A percentile compares a stretch with the other conserved stretches of the same genome.
phyloP scores from a whole-genome alignment of 257 asterid species.

The Solanum medicagineum region DNA sequence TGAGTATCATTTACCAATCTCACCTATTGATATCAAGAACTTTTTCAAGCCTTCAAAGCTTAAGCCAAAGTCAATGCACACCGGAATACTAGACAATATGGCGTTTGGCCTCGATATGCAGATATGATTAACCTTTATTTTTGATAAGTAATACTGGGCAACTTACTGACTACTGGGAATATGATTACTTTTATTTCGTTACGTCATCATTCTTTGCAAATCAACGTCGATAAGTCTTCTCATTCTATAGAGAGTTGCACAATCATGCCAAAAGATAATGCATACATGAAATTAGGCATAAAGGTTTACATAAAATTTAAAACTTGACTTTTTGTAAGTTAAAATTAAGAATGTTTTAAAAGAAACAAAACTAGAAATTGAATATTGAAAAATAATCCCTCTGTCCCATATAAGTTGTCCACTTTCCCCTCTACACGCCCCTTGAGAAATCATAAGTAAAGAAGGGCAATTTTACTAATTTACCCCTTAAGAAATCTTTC shows the following conservation, averaged over 20 bases:
- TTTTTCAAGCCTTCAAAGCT: background rate
- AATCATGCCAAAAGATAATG: background rate
- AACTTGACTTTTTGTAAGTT: background rate
- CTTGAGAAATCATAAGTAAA: background rate
- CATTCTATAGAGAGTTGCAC: background rate
- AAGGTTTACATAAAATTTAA: background rate
- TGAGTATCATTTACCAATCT: background rate
- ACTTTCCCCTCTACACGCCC: background rate
- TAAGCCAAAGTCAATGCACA: background rate
- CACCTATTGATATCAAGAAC: background rate
- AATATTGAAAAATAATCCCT: background rate
- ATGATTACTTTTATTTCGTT: background rate
- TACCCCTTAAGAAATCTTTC: background rate
- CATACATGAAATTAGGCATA: background rate
- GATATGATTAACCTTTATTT: background rate
- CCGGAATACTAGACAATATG: background rate
- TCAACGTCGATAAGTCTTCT: background rate
- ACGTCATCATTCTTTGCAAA: background rate
- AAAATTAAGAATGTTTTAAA: background rate
- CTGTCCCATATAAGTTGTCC: background rate
- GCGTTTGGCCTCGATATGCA: background rate
- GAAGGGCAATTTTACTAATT: background rate
- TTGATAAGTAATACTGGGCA: background rate
- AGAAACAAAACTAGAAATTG: background rate
- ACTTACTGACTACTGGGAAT: background rate